phyloP scores from a whole-genome alignment of 306 rosid species.

The Medicago ruthenica region DNA sequence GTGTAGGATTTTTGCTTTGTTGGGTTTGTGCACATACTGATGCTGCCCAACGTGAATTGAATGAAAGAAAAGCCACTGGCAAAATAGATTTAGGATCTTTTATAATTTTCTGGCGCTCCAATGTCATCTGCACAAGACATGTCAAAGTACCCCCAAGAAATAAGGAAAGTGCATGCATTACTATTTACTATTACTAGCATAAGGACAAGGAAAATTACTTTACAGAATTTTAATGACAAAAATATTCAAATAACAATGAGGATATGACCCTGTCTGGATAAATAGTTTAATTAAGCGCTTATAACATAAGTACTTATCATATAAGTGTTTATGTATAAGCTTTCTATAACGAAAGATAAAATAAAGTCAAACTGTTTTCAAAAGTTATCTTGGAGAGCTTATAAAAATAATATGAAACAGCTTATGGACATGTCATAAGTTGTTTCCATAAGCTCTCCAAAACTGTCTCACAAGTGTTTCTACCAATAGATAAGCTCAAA shows the following conservation, averaged over 20 bases:
- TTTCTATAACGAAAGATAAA: no score
- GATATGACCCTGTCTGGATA: neutral
- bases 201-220: neutral
- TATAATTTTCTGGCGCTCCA: constrained; percentile 80
- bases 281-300: neutral
- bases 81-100: constrained; percentile 76
- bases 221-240: neutral
- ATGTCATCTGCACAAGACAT: constrained; percentile 63
- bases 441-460: neutral
- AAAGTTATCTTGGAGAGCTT: neutral
- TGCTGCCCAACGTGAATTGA: constrained; percentile 93
- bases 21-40: constrained; percentile 98
- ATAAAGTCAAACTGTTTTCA: no score
- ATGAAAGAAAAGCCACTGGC: constrained; percentile 93
- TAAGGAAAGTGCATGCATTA: constrained; percentile 16
- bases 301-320: neutral
- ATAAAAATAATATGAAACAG: neutral
- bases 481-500: neutral
- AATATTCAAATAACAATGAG: neutral
- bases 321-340: no score
- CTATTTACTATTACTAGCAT: neutral
- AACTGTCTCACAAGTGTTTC: neutral
- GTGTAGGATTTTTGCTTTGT: constrained; percentile 91
- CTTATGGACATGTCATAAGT: neutral
- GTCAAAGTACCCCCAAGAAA: constrained; percentile 36